phyloP scores from a whole-genome alignment of 2,329 filamentous ascomycete genomes.

The Mycosphaerella sp. region DNA sequence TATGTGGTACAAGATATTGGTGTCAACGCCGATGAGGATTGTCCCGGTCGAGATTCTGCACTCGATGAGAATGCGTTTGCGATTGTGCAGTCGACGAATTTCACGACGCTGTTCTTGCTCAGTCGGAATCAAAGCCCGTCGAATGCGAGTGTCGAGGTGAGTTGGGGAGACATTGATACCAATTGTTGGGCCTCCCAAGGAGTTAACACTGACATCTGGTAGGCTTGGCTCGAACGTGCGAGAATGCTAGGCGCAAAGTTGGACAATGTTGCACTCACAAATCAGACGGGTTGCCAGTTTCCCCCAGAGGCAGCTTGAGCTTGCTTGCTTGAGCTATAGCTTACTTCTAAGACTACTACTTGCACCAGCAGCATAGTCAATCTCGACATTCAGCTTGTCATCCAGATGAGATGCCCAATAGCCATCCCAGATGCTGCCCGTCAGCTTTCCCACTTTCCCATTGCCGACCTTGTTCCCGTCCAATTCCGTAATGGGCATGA shows the following conservation, averaged over 20 bases:
- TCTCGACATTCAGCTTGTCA: slow-evolving; percentile 12
- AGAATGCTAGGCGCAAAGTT: slow-evolving; percentile 18
- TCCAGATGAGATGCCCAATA: slow-evolving; percentile 48
- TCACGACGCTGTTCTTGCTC: slow-evolving; percentile 22
- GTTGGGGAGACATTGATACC: not conserved
- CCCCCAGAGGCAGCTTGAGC: too few species aligned
- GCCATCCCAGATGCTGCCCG: slow-evolving; percentile 45
- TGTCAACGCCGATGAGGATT: slow-evolving; percentile 1
- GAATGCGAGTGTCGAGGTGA: slow-evolving; percentile 18
- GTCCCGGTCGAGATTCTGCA: not conserved
- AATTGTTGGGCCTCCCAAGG: not conserved
- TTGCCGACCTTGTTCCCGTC: slow-evolving; percentile 40
- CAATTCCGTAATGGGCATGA: slow-evolving; percentile 47
- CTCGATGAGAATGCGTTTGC: slow-evolving; percentile 18
- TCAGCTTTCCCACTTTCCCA: slow-evolving; percentile 43
- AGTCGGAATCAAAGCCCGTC: slow-evolving; percentile 19
- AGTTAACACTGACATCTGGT: not conserved
- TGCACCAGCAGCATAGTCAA: slow-evolving; percentile 13
- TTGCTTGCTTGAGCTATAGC: not conserved
- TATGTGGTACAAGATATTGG: slow-evolving; percentile 16
- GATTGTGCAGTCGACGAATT: slow-evolving; percentile 22
- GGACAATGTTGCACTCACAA: slow-evolving; percentile 13
- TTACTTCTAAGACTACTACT: not conserved
- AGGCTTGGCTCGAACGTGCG: slow-evolving; percentile 19
- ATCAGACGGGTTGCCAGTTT: slow-evolving; percentile 18